Evolutionary conservation across 805 yeast species (phyloP).

Genomic region (Sungouiella thailandica): DNA sequence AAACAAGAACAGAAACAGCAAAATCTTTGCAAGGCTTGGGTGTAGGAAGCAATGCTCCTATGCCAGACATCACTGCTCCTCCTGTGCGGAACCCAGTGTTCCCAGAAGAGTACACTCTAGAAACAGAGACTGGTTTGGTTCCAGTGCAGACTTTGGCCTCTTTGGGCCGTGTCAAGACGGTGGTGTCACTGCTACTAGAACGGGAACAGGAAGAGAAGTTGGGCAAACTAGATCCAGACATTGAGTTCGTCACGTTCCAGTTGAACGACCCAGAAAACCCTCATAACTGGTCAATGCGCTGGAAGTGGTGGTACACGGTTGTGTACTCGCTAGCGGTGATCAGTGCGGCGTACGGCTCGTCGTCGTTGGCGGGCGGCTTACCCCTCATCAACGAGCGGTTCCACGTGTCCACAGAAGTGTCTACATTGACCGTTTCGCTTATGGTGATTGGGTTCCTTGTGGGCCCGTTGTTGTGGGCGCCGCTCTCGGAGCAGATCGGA

Average conservation of each 20-base stretch:
- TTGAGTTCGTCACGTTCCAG: slow-evolving; percentile 80
- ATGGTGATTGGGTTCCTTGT: slow-evolving; percentile 87
- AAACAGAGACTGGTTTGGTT: slow-evolving; percentile 84
- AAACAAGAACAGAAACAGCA: slow-evolving; percentile 64
- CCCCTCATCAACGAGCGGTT: slow-evolving; percentile 60
- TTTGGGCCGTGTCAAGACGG: slow-evolving; percentile 48
- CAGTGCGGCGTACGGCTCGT: slow-evolving; percentile 89
- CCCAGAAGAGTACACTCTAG: slow-evolving; percentile 89
- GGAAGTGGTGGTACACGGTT: slow-evolving; percentile 65
- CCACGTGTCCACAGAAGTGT: slow-evolving; percentile 71
- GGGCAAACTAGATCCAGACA: slow-evolving; percentile 51
- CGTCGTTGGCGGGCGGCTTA: slow-evolving; percentile 84
- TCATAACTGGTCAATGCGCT: slow-evolving; percentile 64
- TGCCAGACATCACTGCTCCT: slow-evolving; percentile 44
- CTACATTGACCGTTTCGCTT: slow-evolving; percentile 72
- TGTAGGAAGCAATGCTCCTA: slow-evolving; percentile 47
- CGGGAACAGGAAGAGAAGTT: slow-evolving; percentile 15
- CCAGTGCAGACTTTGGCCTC: slow-evolving; percentile 68
- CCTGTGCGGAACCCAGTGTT: slow-evolving; percentile 63
- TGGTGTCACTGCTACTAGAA: slow-evolving; percentile 13
- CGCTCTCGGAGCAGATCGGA: slow-evolving; percentile 80
- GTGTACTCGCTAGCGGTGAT: slow-evolving; percentile 69
- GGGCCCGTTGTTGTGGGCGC: slow-evolving; percentile 90
- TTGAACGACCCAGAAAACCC: slow-evolving; percentile 86
- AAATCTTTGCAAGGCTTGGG: slow-evolving; percentile 65